A percentile compares a stretch with the other conserved stretches of the same genome.
These are phyloP conservation scores for Solanum lycopersicoides DNA, from an alignment of 257 asterid species.

Conservation along the genomic window DNA sequence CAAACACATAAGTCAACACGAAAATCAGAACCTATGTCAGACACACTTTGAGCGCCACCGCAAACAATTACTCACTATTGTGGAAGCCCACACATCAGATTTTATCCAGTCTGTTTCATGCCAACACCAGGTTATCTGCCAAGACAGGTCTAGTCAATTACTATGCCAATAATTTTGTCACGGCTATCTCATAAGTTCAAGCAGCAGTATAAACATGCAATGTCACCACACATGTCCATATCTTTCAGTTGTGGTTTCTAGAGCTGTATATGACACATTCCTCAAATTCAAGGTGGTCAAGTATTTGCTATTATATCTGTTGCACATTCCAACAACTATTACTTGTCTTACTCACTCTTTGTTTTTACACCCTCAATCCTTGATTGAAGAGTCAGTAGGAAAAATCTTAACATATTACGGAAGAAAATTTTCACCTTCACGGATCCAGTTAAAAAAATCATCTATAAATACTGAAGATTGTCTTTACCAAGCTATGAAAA, in stretches of 20 bases:
- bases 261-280: neutral
- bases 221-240: neutral
- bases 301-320: neutral
- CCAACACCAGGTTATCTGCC: neutral
- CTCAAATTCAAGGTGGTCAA: neutral
- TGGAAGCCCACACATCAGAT: neutral
- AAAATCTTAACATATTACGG: neutral
- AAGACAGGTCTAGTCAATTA: neutral
- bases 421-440: neutral
- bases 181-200: neutral
- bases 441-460: neutral
- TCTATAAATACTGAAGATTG: neutral
- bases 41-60: neutral
- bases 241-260: neutral
- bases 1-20: neutral
- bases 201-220: neutral
- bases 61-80: neutral
- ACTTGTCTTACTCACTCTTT: neutral
- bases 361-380: neutral
- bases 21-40: neutral
- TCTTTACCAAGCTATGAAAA: neutral
- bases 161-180: neutral
- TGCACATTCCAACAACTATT: neutral
- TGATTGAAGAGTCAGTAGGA: neutral
- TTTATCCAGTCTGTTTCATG: neutral